These are phyloP conservation scores for Dioscorea zingiberensis DNA, from an alignment of 106 monocot species.

Conservation along the genomic window DNA sequence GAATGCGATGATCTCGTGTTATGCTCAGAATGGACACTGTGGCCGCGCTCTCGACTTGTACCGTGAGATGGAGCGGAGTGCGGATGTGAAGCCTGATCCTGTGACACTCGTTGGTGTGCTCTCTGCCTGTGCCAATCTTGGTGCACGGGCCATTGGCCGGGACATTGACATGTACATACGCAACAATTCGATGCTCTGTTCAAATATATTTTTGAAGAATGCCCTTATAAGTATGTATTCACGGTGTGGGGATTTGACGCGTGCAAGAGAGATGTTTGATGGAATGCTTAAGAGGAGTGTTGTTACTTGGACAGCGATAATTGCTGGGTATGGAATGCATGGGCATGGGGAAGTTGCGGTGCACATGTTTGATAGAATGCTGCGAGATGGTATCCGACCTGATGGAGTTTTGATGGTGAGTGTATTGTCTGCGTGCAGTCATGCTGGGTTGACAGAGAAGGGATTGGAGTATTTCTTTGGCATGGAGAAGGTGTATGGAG, in stretches of 20 bases:
- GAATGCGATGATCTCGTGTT: conserved; percentile 66
- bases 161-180: conserved; percentile 29
- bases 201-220: conserved; percentile 45
- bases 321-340: conserved; percentile 57
- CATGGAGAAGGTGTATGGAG: conserved; percentile 32
- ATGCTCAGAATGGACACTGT: conserved; percentile 59
- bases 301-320: conserved; percentile 75
- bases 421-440: conserved; percentile 70
- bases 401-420: conserved; percentile 65
- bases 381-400: conserved; percentile 26
- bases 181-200: background rate
- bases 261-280: conserved; percentile 47
- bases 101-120: conserved; percentile 69
- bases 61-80: conserved; percentile 13
- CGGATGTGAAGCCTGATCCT: conserved; percentile 33
- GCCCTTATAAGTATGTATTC: conserved; percentile 69
- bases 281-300: conserved; percentile 42
- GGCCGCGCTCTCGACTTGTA: conserved; percentile 40
- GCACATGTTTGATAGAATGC: conserved; percentile 51
- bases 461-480: conserved; percentile 43
- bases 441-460: conserved; percentile 44
- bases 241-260: conserved; percentile 46
- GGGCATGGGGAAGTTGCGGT: conserved; percentile 44
- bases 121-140: conserved; percentile 58
- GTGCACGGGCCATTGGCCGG: conserved; percentile 36